Evolutionary conservation across 2,329 filamentous ascomycete species (phyloP), one percentile per base, ranked within the genome.

Genomic region (Cryphonectria parasitica): DNA sequence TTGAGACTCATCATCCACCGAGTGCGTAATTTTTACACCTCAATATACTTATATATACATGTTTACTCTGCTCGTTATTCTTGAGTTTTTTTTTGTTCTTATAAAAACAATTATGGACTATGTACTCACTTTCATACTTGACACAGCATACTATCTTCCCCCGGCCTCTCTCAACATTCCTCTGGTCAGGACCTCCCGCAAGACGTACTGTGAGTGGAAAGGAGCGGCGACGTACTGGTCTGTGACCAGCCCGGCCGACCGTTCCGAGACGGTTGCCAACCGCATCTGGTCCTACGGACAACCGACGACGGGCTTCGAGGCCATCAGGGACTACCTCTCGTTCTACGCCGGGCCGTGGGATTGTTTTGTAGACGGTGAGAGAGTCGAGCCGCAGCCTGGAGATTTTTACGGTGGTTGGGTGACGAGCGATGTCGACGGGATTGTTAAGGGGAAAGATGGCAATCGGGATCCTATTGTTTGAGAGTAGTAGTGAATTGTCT

Each of bases 391-490:
- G 54, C 87, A 90, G 79, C 87, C 86, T 22, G 87, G 87, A 10
- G 88, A 90, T 74, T 90, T 89, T 73, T 90, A 90, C 78, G 88
- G 89, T 34, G 88, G 88, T 2, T 91, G 89, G 88, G 86, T 88
- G 72, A 90, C 87, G 64, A 85, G 83, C 72, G 88, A 90, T 70
- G 83, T 90, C 72, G 85, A 86, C 74, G 86, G 87, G 41, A 82
- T 84, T 63, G 80, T 84, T 70, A 84, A 84, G 77, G 82, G 81
- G 17, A 76, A 76, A 61, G 77, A 79, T 68, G 83, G 82, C 6
- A 83, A 82, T 60, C 77, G 77, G 62, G 79, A 83, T 66, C 81
- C 81, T 13, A 74, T 79, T 19, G 71, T 82, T 2, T 79, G 67
- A 70, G 28, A 34, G 54, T 15, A 31, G 28, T 13, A 56, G 10